Conservation (phyloP, 1,284 basidiomycete genomes). For the Fomitopsis betulina region DNA sequence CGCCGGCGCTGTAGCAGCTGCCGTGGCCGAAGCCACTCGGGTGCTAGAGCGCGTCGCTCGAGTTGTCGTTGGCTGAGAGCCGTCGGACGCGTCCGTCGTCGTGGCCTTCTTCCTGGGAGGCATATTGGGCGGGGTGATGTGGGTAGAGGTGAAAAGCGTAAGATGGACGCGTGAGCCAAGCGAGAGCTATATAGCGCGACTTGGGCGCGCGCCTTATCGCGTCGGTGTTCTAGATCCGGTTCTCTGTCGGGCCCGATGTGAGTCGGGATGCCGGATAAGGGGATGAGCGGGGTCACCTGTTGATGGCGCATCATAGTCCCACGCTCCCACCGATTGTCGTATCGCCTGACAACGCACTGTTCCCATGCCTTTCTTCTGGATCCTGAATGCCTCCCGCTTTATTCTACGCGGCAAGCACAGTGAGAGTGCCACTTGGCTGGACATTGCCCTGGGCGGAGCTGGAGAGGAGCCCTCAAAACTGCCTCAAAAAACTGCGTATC, state of each 20-base stretch:
- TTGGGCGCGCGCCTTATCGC: not conserved
- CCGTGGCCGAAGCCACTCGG: slow-evolving; percentile 12
- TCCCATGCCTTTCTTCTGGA: no score
- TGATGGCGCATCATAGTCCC: no score
- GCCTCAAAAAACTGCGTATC: no score
- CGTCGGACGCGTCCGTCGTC: slow-evolving; percentile 12
- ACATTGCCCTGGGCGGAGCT: no score
- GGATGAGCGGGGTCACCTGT: not conserved
- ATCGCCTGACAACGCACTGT: no score
- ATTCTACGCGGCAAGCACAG: no score
- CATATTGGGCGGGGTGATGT: slow-evolving; percentile 14
- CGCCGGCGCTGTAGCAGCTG: slow-evolving; percentile 5
- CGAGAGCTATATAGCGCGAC: not conserved
- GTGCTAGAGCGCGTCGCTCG: slow-evolving; percentile 15
- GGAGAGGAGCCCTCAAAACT: no score
- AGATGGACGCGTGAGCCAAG: not conserved
- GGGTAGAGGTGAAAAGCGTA: not conserved
- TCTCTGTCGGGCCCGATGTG: not conserved
- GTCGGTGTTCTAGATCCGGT: not conserved
- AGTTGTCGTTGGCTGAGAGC: slow-evolving; percentile 6
- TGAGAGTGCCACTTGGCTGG: no score
- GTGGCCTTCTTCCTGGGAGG: slow-evolving; percentile 29
- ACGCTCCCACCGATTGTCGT: no score
- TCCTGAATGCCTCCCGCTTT: no score
- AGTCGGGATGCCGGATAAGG: not conserved